These are phyloP conservation scores for Raphidocelis subcapitata DNA, from an alignment of 139 green algal species.

Conservation along the genomic window DNA sequence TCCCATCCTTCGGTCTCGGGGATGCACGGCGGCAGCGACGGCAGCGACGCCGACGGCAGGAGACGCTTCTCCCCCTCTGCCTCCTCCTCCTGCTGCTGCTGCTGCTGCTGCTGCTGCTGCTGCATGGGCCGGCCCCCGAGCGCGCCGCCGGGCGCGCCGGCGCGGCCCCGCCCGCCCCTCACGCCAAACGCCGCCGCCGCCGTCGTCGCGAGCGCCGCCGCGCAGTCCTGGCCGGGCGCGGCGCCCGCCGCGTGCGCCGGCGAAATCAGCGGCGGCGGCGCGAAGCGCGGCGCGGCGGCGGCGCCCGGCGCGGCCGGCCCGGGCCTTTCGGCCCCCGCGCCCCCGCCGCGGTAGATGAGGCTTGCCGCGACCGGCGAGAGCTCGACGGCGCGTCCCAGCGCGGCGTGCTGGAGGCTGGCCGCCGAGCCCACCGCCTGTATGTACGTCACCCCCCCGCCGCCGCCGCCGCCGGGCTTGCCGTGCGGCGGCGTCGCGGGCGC, in stretches of 20 bases:
- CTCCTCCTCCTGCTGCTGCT: not conserved
- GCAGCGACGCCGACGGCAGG: too few species aligned
- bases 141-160: not conserved
- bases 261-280: conserved; percentile 14
- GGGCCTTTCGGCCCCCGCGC: too few species aligned
- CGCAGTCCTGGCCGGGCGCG: not conserved
- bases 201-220: not conserved
- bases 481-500: not conserved
- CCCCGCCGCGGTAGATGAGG: too few species aligned
- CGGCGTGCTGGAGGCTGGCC: too few species aligned
- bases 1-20: too few species aligned
- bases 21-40: too few species aligned
- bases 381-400: too few species aligned
- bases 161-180: not conserved
- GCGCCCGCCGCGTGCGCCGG: not conserved
- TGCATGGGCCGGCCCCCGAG: not conserved
- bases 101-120: conserved; percentile 18
- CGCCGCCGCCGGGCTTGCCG: not conserved
- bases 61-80: too few species aligned
- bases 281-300: conserved; percentile 3
- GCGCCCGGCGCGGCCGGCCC: not conserved
- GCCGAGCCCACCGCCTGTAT: too few species aligned
- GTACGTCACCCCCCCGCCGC: too few species aligned
- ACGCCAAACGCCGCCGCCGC: not conserved
- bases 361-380: too few species aligned